Conservation (phyloP, 73 alveolate genomes). For the Chromera velia region DNA sequence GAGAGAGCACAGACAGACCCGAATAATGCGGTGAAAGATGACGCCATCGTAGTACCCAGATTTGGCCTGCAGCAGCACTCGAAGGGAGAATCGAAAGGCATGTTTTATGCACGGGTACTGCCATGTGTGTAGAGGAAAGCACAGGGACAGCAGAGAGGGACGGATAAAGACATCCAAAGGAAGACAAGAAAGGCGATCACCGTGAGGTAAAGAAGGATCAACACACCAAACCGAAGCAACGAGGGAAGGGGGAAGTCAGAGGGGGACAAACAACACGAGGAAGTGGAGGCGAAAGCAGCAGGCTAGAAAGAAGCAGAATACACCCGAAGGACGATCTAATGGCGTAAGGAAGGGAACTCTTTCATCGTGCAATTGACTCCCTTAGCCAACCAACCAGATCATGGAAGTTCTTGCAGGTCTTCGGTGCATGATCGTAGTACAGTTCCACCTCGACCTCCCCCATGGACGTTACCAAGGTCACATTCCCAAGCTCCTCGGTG, state of each 20-base stretch:
- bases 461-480: too few species aligned
- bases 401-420: conserved; percentile 62
- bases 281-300: background rate
- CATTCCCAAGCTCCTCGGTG: too few species aligned
- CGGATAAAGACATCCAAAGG: background rate
- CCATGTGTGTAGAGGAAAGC: background rate
- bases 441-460: conserved; percentile 65
- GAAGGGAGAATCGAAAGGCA: background rate
- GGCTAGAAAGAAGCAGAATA: too few species aligned
- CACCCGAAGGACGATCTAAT: too few species aligned
- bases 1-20: conserved; percentile 18
- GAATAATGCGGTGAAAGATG: conserved; percentile 72
- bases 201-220: conserved; percentile 29
- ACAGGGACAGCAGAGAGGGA: background rate
- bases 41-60: conserved; percentile 68
- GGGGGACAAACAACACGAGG: background rate
- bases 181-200: conserved; percentile 9
- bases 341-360: too few species aligned
- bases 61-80: conserved; percentile 42
- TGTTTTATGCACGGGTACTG: background rate
- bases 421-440: conserved; percentile 75
- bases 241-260: background rate
- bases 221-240: background rate
- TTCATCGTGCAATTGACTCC: background rate
- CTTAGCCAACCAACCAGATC: background rate